Base-by-base conservation (phyloP, 2,329 filamentous ascomycete species). In the Botrytis tulipae region DNA sequence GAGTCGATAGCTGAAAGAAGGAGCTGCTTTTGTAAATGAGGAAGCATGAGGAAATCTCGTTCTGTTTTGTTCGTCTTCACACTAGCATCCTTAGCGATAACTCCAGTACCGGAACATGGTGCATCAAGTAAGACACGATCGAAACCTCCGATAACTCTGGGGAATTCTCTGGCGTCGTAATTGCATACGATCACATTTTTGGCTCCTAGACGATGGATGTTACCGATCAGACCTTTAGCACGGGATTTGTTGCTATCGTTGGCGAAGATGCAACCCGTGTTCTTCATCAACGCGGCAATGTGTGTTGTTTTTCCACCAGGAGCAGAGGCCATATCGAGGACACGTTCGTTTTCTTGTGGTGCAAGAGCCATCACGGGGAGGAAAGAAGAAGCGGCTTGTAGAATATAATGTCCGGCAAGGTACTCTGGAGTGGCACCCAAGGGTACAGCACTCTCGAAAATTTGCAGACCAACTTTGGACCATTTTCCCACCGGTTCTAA, bases 21-120 rank as follows among this genome's bases (percentile, higher is more conserved):
- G 73, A 99, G 88, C 84, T 98, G 95, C 83, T 98, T 98, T 83
- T 99, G 96, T 74, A 94, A 89, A 83, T 99, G 96, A 0, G 96
- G 95, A 70, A 99, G 89, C 80, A 92, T 90, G 83, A 98, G 89
- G 85, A 99, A 99, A 83, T 99, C 96, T 77, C 91, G 92, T 82
- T 97, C 94, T 18, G 93, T 97, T 87, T 98, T 98, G 86, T 98
- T 98, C 37, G 95, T 98, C 88, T 99, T 99, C 78, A 99, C 94
- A 77, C 92, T 94, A 46, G 95, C 90, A 83, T 99, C 96, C 85
- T 99, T 99, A 76, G 94, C 92, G 77, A 99, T 99, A 80, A 99
- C 96, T 79, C 96, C 96, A 0, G 96, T 99, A 78, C 96, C 95
- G 4, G 95, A 97, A 85, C 96, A 98, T 7, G 96, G 96, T 1